A percentile compares a stretch with the other conserved stretches of the same genome.
Conservation (phyloP, 495 filamentous ascomycete species). For the Letharia lupina region DNA sequence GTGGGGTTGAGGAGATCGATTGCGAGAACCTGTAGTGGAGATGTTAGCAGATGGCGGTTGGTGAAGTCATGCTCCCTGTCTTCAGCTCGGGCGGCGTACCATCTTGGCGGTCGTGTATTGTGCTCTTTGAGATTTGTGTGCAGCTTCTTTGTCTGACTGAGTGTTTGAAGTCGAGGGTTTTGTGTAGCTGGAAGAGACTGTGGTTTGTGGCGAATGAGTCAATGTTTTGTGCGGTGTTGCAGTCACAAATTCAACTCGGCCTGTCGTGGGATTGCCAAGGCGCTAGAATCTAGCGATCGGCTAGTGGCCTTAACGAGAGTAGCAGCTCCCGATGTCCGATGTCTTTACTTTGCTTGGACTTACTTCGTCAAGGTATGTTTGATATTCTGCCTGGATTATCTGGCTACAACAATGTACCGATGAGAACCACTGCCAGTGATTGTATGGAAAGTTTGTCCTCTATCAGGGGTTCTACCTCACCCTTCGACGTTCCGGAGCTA, state of each 20-base stretch:
- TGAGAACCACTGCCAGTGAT: no score
- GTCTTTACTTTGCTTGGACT: no score
- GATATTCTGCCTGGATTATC: no score
- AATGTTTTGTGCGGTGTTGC: not conserved
- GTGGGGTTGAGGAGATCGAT: slow-evolving; percentile 99
- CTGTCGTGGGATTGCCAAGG: not conserved
- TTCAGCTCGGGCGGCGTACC: not conserved
- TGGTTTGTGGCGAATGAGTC: not conserved
- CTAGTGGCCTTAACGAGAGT: not conserved
- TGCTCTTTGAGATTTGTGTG: not conserved
- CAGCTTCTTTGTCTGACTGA: not conserved
- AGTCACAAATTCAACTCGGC: not conserved
- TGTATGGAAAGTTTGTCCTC: no score
- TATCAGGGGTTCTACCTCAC: no score
- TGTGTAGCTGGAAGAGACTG: not conserved
- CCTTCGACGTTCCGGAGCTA: no score
- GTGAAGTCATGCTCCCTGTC: not conserved
- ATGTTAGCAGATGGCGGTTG: not conserved
- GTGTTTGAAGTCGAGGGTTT: not conserved
- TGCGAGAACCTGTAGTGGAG: slow-evolving; percentile 77
- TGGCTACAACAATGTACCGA: no score
- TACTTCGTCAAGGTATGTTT: no score
- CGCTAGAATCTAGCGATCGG: not conserved
- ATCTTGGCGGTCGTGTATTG: not conserved
- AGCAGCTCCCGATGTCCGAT: no score